A percentile compares a stretch with the other conserved stretches of the same genome.
These are phyloP conservation scores for Lagerstroemia speciosa DNA, from an alignment of 345 rosid genomes.

Conservation along the genomic window DNA sequence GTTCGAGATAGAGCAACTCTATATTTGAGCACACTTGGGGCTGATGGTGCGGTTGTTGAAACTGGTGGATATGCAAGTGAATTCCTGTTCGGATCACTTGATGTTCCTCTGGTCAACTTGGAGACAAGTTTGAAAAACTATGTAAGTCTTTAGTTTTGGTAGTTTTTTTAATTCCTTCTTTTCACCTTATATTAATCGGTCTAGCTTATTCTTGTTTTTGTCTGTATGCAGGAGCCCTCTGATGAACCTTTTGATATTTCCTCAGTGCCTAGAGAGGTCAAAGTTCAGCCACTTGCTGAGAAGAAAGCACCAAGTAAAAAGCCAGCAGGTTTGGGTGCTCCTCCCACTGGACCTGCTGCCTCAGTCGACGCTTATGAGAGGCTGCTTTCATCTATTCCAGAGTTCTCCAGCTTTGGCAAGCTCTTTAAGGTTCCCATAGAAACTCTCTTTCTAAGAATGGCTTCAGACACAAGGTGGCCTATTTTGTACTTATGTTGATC, in stretches of 20 bases:
- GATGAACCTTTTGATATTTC: conserved; percentile 73
- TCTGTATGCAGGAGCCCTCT: conserved; percentile 53
- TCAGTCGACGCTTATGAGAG: conserved; percentile 74
- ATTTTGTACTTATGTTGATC: not conserved
- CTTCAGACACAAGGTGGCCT: not conserved
- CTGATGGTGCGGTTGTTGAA: conserved; percentile 51
- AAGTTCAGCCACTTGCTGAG: conserved; percentile 77
- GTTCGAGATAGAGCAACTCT: conserved; percentile 98
- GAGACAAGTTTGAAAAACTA: conserved; percentile 87
- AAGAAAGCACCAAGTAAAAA: conserved; percentile 89
- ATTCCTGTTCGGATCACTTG: conserved; percentile 77
- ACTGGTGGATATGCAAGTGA: conserved; percentile 51
- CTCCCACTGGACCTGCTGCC: conserved; percentile 45
- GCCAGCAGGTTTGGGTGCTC: conserved; percentile 78
- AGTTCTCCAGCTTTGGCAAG: conserved; percentile 72
- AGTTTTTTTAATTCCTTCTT: conserved; percentile 3
- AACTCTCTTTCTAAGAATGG: not conserved
- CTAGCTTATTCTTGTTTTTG: not conserved
- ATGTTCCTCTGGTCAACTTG: conserved; percentile 73
- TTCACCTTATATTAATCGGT: conserved; percentile 10
- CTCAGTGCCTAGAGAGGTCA: conserved; percentile 83
- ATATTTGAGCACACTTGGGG: conserved; percentile 70
- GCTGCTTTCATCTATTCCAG: conserved; percentile 75
- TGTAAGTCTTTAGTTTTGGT: conserved; percentile 36
- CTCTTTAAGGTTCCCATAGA: conserved; percentile 69